Evolutionary conservation across 2,329 filamentous ascomycete genomes (phyloP).

Genomic region (Sporothrix luriei): DNA sequence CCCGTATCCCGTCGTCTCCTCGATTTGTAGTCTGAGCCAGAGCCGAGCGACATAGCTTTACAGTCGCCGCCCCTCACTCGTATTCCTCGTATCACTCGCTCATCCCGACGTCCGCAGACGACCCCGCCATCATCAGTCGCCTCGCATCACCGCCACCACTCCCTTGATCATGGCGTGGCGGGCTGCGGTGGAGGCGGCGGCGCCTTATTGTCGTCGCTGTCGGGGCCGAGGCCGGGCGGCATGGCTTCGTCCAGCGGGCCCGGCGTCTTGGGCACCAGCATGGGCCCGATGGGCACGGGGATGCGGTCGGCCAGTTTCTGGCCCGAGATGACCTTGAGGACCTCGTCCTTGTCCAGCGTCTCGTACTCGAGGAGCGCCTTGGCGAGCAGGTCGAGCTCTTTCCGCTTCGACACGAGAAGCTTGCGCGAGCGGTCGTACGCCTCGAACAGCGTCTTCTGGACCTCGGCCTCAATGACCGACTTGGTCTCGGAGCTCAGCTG

Average conservation of each 20-base stretch:
- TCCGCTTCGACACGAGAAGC: constrained; percentile 72
- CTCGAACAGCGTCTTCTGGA: constrained; percentile 80
- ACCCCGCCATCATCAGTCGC: not conserved
- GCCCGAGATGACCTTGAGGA: constrained; percentile 84
- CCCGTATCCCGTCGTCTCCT: not conserved
- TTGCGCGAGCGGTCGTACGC: constrained; percentile 72
- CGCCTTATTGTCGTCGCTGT: constrained; percentile 31
- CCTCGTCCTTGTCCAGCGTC: constrained; percentile 84
- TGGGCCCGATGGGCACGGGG: constrained; percentile 60
- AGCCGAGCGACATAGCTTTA: not conserved
- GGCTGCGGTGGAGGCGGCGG: constrained; percentile 35
- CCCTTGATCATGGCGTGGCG: constrained; percentile 28
- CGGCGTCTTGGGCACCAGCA: constrained; percentile 62
- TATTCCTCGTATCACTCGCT: not conserved
- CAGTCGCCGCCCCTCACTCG: not conserved
- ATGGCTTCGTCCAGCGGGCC: constrained; percentile 34
- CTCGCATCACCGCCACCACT: too few relatives aligned
- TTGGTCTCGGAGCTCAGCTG: constrained; percentile 84
- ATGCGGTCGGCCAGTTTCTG: constrained; percentile 76
- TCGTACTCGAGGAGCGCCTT: constrained; percentile 93
- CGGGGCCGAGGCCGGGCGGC: constrained; percentile 26
- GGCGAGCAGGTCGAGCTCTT: constrained; percentile 84
- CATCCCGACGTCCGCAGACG: not conserved
- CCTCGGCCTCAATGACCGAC: constrained; percentile 82
- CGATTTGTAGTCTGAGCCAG: not conserved